A percentile compares a stretch with the other conserved stretches of the same genome.
Evolutionary conservation across 768 basidiomycete genomes (phyloP).

Genomic region (Amanita jacksonii): DNA sequence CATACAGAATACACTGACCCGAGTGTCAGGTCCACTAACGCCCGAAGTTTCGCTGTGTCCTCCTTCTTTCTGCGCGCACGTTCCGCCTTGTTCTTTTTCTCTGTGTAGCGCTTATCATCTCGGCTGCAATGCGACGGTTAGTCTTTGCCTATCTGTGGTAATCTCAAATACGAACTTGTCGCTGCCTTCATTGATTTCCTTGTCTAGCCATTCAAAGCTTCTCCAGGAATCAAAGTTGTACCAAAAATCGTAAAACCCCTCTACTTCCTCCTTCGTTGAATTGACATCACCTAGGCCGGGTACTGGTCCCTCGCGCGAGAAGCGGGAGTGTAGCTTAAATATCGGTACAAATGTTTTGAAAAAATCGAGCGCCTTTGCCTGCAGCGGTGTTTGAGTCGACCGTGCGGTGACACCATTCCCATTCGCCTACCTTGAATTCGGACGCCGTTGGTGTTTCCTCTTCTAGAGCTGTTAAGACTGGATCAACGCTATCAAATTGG

Average conservation of each 20-base stretch:
- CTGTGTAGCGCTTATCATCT: slow-evolving; percentile 97
- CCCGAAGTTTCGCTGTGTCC: slow-evolving; percentile 83
- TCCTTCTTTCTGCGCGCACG: slow-evolving; percentile 96
- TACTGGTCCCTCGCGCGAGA: slow-evolving; percentile 80
- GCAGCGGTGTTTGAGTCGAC: not conserved
- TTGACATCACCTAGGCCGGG: slow-evolving; percentile 67
- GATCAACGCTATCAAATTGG: slow-evolving; percentile 96
- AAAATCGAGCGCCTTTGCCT: slow-evolving; percentile 53
- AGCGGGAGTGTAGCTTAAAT: slow-evolving; percentile 87
- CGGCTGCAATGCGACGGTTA: slow-evolving; percentile 41
- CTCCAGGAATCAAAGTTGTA: slow-evolving; percentile 99
- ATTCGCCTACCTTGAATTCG: slow-evolving; percentile 40
- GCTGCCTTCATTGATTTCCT: slow-evolving; percentile 96
- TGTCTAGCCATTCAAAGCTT: slow-evolving; percentile 95
- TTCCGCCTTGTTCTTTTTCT: slow-evolving; percentile 99
- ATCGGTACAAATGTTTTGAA: slow-evolving; percentile 70
- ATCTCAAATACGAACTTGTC: slow-evolving; percentile 56
- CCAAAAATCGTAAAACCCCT: slow-evolving; percentile 97
- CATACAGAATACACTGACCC: slow-evolving; percentile 20
- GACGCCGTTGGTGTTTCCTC: slow-evolving; percentile 64
- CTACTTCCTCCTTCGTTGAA: slow-evolving; percentile 73
- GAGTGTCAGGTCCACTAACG: slow-evolving; percentile 79
- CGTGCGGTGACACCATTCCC: not conserved
- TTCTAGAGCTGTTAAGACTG: slow-evolving; percentile 59
- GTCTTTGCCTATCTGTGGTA: not conserved